phyloP scores from a whole-genome alignment of 345 rosid species.

The Citrus trifoliata region DNA sequence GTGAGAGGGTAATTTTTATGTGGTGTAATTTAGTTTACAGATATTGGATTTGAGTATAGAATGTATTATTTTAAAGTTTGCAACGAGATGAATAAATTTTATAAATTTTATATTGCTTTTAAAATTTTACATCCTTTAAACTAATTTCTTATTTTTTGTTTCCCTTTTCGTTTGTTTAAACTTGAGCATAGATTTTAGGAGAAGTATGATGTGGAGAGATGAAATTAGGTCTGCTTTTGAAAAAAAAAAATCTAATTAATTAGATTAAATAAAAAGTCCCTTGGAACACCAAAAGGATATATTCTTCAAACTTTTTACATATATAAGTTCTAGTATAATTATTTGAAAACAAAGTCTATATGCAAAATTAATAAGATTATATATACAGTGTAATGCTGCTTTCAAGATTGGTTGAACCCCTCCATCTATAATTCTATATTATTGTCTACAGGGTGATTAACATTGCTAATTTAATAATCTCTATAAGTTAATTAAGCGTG shows the following conservation, averaged over 20 bases:
- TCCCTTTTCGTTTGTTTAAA: too few species aligned
- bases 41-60: too few species aligned
- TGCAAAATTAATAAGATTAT: too few species aligned
- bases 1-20: too few species aligned
- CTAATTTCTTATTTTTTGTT: too few species aligned
- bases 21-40: too few species aligned
- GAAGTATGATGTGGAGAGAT: neutral
- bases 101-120: too few species aligned
- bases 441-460: neutral
- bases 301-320: neutral
- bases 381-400: conserved; percentile 3
- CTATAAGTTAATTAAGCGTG: conserved; percentile 20
- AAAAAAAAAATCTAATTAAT: neutral
- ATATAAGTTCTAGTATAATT: too few species aligned
- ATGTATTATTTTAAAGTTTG: too few species aligned
- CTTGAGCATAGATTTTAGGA: neutral
- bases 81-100: too few species aligned
- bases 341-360: too few species aligned
- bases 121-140: too few species aligned
- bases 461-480: conserved; percentile 10
- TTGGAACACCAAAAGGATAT: neutral
- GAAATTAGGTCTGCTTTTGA: neutral
- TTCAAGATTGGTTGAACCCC: conserved; percentile 36
- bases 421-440: conserved; percentile 21
- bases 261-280: neutral